Conservation (phyloP, 768 basidiomycete species). For the Leccinum boreale region DNA sequence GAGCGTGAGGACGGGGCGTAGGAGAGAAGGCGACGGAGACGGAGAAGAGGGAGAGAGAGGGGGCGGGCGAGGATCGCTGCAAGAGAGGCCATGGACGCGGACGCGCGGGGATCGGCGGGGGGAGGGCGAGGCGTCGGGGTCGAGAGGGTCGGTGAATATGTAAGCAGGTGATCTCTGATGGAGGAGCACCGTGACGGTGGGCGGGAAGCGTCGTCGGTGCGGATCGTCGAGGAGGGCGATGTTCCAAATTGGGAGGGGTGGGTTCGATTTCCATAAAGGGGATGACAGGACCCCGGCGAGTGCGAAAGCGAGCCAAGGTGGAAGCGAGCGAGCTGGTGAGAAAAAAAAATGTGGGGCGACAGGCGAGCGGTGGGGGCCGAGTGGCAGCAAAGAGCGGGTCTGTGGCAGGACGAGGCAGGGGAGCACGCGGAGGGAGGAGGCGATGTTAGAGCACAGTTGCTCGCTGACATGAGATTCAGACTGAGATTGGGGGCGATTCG, state of each 20-base stretch:
- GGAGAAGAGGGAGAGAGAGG: constrained; percentile 8
- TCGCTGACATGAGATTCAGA: constrained; percentile 30
- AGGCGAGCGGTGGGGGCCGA: neutral
- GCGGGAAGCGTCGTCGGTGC: constrained; percentile 22
- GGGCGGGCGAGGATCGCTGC: constrained; percentile 6
- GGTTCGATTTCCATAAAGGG: constrained; percentile 22
- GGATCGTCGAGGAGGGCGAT: constrained; percentile 27
- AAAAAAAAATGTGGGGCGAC: constrained; percentile 7
- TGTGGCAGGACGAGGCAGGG: constrained; percentile 21
- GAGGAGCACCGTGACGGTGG: constrained; percentile 4
- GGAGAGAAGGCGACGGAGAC: constrained; percentile 12
- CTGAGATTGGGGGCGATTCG: constrained; percentile 31
- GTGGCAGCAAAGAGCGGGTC: constrained; percentile 25
- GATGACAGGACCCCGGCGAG: constrained; percentile 29
- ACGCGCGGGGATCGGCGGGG: constrained; percentile 19
- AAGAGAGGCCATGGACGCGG: neutral
- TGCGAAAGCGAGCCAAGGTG: constrained; percentile 26
- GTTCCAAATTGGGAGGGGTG: constrained; percentile 13
- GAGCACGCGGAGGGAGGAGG: constrained; percentile 14
- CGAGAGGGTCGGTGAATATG: constrained; percentile 24
- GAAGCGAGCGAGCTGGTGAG: constrained; percentile 24
- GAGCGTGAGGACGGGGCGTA: constrained; percentile 8
- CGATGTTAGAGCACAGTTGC: constrained; percentile 15
- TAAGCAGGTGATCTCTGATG: constrained; percentile 17
- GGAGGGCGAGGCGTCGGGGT: constrained; percentile 13